Percentiles rank a stretch among this genome's conserved stretches.
phyloP scores from a whole-genome alignment of 75 land plant genomes.

The Isoetes taiwanensis region DNA sequence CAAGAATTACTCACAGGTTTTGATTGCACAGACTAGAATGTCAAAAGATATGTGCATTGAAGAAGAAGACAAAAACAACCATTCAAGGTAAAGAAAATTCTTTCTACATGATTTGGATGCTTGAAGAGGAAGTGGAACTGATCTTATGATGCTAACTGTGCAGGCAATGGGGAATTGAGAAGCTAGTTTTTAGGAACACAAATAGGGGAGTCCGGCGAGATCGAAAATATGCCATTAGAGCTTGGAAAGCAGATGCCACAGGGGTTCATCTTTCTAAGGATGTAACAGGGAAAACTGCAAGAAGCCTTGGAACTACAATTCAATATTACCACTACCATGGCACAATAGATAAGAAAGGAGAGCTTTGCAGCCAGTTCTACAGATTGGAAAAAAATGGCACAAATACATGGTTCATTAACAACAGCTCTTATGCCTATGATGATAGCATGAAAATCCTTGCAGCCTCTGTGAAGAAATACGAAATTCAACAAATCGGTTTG shows the following conservation, averaged over 20 bases:
- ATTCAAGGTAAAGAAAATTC: too few species aligned
- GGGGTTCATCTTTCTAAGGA: slow-evolving; percentile 81
- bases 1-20: slow-evolving; percentile 4
- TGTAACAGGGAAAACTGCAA: slow-evolving; percentile 33
- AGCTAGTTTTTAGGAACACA: slow-evolving; percentile 58
- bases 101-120: too few species aligned
- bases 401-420: too few species aligned
- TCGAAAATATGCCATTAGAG: slow-evolving; percentile 78
- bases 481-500: slow-evolving; percentile 20
- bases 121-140: too few species aligned
- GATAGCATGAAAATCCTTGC: slow-evolving; percentile 23
- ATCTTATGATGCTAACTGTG: neutral
- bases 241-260: slow-evolving; percentile 48
- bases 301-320: slow-evolving; percentile 30
- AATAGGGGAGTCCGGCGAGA: slow-evolving; percentile 50
- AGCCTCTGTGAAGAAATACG: slow-evolving; percentile 23
- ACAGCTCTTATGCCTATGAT: slow-evolving; percentile 25
- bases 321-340: slow-evolving; percentile 77
- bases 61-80: too few species aligned
- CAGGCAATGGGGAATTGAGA: slow-evolving; percentile 92
- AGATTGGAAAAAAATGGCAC: too few species aligned
- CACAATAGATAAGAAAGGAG: slow-evolving; percentile 34
- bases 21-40: neutral
- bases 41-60: slow-evolving; percentile 2
- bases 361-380: slow-evolving; percentile 48